Evolutionary conservation across 768 basidiomycete species (phyloP).

Genomic region (Lepiota brunneoincarnata): DNA sequence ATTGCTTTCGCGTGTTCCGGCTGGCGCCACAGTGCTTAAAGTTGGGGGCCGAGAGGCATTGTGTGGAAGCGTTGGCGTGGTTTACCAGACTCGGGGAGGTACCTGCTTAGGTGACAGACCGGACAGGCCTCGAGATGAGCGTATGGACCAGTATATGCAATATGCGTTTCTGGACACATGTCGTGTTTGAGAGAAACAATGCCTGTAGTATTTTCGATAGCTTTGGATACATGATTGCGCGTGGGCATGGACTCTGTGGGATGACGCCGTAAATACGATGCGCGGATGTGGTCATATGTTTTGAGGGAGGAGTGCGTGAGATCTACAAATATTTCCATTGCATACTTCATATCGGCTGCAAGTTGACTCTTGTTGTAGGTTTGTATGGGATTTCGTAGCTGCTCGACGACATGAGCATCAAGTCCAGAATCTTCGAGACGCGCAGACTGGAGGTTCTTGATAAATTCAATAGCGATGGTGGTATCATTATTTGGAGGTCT

Average conservation of each 20-base stretch:
- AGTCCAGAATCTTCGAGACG: neutral
- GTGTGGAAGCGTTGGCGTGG: slow-evolving; percentile 31
- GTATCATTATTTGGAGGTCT: too few species aligned
- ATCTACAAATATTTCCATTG: neutral
- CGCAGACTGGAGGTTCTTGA: neutral
- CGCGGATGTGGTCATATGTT: neutral
- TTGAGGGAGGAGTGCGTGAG: neutral
- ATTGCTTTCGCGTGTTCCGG: too few species aligned
- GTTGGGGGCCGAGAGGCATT: slow-evolving; percentile 38
- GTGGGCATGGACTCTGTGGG: neutral
- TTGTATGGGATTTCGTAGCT: neutral
- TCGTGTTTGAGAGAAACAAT: slow-evolving; percentile 12
- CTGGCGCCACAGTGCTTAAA: slow-evolving; percentile 34
- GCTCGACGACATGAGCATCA: neutral
- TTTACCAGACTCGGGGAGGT: slow-evolving; percentile 17
- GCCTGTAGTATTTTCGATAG: slow-evolving; percentile 14
- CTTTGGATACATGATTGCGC: neutral
- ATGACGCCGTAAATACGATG: neutral
- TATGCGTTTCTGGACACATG: slow-evolving; percentile 18
- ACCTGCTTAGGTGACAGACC: slow-evolving; percentile 22
- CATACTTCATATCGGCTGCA: neutral
- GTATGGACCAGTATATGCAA: slow-evolving; percentile 19
- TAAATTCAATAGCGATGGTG: neutral
- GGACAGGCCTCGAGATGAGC: slow-evolving; percentile 18
- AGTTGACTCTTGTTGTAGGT: too few species aligned